A percentile compares a stretch with the other conserved stretches of the same genome.
phyloP scores from a whole-genome alignment of 2,329 filamentous ascomycete species.

The Xylariomycetidae sp. region DNA sequence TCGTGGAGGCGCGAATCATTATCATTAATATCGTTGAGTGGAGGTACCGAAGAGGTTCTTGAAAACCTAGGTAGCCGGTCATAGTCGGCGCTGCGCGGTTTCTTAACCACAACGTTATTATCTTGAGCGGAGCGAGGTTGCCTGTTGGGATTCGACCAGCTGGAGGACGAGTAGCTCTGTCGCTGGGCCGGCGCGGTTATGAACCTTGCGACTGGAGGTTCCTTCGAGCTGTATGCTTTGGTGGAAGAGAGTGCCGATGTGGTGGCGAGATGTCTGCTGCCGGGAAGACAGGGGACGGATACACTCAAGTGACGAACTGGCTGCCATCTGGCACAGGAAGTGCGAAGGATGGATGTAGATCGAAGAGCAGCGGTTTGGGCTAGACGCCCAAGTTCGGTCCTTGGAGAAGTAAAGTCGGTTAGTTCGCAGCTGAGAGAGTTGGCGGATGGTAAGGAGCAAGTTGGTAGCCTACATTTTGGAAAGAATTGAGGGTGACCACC shows the following conservation, averaged over 20 bases:
- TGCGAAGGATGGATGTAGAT: conserved; percentile 17
- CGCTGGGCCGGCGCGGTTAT: conserved; percentile 7
- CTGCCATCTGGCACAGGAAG: conserved; percentile 14
- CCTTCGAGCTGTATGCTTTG: conserved; percentile 1
- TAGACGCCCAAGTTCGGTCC: conserved; percentile 22
- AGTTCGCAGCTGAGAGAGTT: too few species aligned
- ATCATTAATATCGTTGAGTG: too few species aligned
- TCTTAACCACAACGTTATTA: conserved; percentile 11
- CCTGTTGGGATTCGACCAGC: conserved; percentile 10
- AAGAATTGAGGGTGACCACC: too few species aligned
- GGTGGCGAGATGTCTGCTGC: conserved; percentile 13
- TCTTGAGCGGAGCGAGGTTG: neutral
- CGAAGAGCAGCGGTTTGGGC: conserved; percentile 20
- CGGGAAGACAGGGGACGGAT: conserved; percentile 2
- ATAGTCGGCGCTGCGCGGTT: conserved; percentile 17
- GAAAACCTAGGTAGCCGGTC: too few species aligned
- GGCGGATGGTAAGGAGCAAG: neutral
- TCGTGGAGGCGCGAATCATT: too few species aligned
- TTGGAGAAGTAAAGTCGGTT: too few species aligned
- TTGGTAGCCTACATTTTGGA: conserved; percentile 14
- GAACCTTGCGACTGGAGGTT: conserved; percentile 1
- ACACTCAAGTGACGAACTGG: conserved; percentile 6
- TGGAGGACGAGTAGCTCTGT: conserved; percentile 4
- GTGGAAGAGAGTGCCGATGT: conserved; percentile 7
- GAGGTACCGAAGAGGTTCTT: too few species aligned